Base-by-base conservation (phyloP, 768 basidiomycete species). In the Ramaria sp. region DNA sequence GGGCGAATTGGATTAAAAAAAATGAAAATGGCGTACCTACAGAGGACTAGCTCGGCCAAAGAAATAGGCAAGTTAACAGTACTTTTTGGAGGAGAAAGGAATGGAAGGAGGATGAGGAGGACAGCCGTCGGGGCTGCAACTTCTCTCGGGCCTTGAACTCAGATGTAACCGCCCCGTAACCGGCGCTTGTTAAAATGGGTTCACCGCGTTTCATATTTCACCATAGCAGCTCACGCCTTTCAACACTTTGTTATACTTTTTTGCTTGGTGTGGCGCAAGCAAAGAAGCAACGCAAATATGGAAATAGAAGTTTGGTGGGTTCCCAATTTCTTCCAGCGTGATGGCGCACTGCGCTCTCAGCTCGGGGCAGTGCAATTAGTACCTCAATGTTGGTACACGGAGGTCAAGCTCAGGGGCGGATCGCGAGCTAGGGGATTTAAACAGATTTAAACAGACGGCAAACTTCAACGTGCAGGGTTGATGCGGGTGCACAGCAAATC, bases 121-220 rank as follows among this genome's bases (percentile, higher is more conserved):
- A 42, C 34, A 24, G 5, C 24, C 6, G 55, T 49, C 42, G 45
- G 55, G 55, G 34, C 55, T 46, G 24, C 42, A 54, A 46, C 41
- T 42, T 54, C 37, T 43, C 45, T 57, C 55, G 55, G 43, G 30
- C 73, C 53, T 70, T 71, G 67, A 75, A 76, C 31, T 73, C 73
- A 4, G 61, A 37, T 75, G 70, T 0, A 65, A 61, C 48, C 72
- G 73, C 1, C 63, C 39, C 22, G 73, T 72, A 5, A 60, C 69
- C 56, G 3, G 63, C 53, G 55, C 46, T 27, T 57, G 24, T 48
- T 33, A 20, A n/a, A 13, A 10, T 10, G 27, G 7, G 17, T 22
- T 52, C 30, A 27, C 34, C 46, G 55, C 47, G 55, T 57, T 57
- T 57, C 55, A 57, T 57, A 27, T 47, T 55, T 31, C 20, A 43